Evolutionary conservation across 2,329 filamentous ascomycete species (phyloP).

Genomic region (Fusarium cyanostomum): DNA sequence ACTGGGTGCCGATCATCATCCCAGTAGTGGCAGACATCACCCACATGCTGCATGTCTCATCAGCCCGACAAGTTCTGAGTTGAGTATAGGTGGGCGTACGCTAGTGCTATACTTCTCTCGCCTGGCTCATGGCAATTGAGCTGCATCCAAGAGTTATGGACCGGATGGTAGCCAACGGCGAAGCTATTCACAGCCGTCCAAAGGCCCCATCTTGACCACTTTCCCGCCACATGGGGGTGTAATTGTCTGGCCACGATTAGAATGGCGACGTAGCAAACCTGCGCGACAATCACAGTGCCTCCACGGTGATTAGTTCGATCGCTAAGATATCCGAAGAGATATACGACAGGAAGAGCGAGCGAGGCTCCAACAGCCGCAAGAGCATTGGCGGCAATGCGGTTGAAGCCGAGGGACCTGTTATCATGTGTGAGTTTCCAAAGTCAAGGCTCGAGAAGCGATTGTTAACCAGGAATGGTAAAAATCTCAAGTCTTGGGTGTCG

Average conservation of each 20-base stretch:
- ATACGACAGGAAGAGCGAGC: constrained; percentile 56
- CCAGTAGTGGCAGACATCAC: constrained; percentile 62
- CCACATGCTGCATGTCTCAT: constrained; percentile 46
- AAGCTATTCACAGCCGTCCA: constrained; percentile 62
- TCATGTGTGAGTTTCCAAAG: too few relatives aligned
- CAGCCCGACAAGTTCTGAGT: not conserved
- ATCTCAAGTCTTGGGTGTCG: not conserved
- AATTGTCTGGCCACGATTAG: constrained; percentile 7
- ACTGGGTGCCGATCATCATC: constrained; percentile 61
- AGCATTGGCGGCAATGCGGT: constrained; percentile 56
- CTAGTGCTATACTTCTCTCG: constrained; percentile 52
- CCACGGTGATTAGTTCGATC: constrained; percentile 51
- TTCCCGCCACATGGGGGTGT: constrained; percentile 52
- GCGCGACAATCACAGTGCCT: constrained; percentile 9
- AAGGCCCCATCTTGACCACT: constrained; percentile 59
- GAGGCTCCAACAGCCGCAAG: constrained; percentile 54
- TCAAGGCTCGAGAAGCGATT: too few relatives aligned
- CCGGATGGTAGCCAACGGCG: constrained; percentile 63
- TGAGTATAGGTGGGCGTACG: constrained; percentile 45
- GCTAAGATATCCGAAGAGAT: constrained; percentile 58
- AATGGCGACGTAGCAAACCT: constrained; percentile 2
- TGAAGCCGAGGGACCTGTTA: constrained; percentile 54
- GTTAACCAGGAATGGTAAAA: not conserved
- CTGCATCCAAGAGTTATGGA: constrained; percentile 63
- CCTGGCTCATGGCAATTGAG: constrained; percentile 56